Evolutionary conservation across 192 early-diverging fungal genomes (phyloP).

Genomic region (Spinellus fusiger): DNA sequence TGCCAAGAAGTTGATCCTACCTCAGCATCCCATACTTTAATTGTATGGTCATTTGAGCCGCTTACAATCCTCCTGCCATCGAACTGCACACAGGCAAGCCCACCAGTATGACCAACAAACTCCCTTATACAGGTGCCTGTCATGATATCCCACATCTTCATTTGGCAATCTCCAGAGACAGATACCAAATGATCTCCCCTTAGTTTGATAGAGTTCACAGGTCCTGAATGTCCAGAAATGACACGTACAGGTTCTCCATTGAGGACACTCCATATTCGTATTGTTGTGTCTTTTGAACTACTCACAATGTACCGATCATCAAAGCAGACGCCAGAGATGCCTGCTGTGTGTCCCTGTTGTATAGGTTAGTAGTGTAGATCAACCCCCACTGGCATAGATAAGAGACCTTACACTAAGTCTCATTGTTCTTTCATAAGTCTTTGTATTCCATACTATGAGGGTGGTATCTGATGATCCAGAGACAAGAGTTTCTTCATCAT

Average conservation of each 20-base stretch:
- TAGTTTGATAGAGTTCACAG: conserved; percentile 92
- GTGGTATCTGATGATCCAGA: conserved; percentile 86
- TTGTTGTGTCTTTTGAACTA: conserved; percentile 92
- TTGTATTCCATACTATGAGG: conserved; percentile 85
- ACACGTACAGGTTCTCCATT: conserved; percentile 61
- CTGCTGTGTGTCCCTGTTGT: conserved; percentile 69
- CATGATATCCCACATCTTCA: conserved; percentile 72
- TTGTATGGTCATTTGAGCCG: conserved; percentile 77
- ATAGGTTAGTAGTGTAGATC: background rate
- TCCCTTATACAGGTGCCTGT: conserved; percentile 66
- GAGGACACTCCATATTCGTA: conserved; percentile 79
- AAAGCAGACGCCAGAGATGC: conserved; percentile 87
- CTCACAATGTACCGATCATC: conserved; percentile 71
- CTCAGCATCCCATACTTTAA: conserved; percentile 61
- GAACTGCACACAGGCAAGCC: conserved; percentile 84
- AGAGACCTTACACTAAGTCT: conserved; percentile 38
- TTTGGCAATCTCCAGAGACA: conserved; percentile 78
- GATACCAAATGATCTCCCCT: conserved; percentile 62
- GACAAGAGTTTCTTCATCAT: conserved; percentile 69
- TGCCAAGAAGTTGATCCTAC: conserved; percentile 9
- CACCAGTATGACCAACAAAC: conserved; percentile 75
- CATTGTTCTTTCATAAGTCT: conserved; percentile 30
- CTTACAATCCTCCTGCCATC: conserved; percentile 71
- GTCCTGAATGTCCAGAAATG: conserved; percentile 84
- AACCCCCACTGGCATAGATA: background rate